Evolutionary conservation across 1,139 yeast species (phyloP).

Genomic region (Taiozyma onychis): DNA sequence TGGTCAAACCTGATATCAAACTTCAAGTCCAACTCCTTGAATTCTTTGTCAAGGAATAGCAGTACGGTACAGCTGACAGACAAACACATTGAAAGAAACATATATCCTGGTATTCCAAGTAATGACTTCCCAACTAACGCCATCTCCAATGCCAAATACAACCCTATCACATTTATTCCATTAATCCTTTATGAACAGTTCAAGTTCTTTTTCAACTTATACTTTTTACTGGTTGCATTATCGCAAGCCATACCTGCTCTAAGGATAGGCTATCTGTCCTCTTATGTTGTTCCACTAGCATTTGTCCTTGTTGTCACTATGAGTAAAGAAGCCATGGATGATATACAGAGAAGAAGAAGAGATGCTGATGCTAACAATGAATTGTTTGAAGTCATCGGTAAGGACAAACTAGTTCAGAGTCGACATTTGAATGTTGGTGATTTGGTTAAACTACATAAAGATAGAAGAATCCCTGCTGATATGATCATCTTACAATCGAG

Average conservation of each 20-base stretch:
- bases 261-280: slow-evolving; percentile 87
- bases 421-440: slow-evolving; percentile 81
- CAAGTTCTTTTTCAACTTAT: slow-evolving; percentile 91
- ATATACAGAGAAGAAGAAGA: slow-evolving; percentile 80
- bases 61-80: slow-evolving; percentile 27
- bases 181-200: slow-evolving; percentile 89
- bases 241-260: slow-evolving; percentile 91
- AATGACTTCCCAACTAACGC: slow-evolving; percentile 65
- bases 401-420: slow-evolving; percentile 45
- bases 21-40: slow-evolving; percentile 3
- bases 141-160: slow-evolving; percentile 90
- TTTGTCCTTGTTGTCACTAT: slow-evolving; percentile 90
- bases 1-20: slow-evolving; percentile 8
- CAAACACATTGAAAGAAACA: slow-evolving; percentile 31
- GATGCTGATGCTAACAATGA: slow-evolving; percentile 89
- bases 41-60: slow-evolving; percentile 5
- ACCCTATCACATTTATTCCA: slow-evolving; percentile 84
- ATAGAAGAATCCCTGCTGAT: slow-evolving; percentile 89
- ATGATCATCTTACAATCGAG: slow-evolving; percentile 79
- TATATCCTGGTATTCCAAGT: slow-evolving; percentile 35
- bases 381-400: slow-evolving; percentile 63
- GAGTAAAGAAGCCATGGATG: slow-evolving; percentile 95
- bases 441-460: slow-evolving; percentile 74
- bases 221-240: slow-evolving; percentile 86
- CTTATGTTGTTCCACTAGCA: slow-evolving; percentile 89